A percentile compares a stretch with the other conserved stretches of the same genome.
These are phyloP conservation scores for Golubevia sp. DNA, from an alignment of 1,284 basidiomycete species.

Conservation along the genomic window DNA sequence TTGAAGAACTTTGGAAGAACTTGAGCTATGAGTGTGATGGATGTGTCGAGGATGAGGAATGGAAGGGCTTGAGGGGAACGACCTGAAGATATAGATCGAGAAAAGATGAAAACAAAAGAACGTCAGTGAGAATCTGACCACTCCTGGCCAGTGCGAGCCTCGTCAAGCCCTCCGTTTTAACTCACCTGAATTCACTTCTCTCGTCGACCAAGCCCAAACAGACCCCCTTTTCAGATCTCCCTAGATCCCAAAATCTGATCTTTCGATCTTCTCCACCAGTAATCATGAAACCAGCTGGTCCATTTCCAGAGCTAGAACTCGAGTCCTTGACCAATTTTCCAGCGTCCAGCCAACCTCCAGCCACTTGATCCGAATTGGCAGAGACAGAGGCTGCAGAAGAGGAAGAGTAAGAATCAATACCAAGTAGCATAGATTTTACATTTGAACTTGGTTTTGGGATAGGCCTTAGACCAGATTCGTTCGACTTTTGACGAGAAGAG, in stretches of 20 bases:
- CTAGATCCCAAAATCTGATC: slow-evolving; percentile 80
- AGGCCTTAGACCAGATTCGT: background rate
- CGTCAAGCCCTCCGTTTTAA: no score
- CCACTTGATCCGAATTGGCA: slow-evolving; percentile 10
- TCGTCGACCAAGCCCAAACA: slow-evolving; percentile 17
- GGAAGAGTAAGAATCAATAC: slow-evolving; percentile 37
- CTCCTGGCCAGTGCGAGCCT: no score
- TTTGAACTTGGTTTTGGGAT: slow-evolving; percentile 1
- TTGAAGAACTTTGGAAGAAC: slow-evolving; percentile 58
- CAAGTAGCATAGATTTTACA: slow-evolving; percentile 36
- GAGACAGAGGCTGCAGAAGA: no score
- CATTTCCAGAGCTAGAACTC: no score
- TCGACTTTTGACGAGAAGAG: background rate
- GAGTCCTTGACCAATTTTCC: slow-evolving; percentile 21
- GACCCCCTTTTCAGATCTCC: slow-evolving; percentile 67
- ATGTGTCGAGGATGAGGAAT: background rate
- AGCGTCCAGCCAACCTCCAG: slow-evolving; percentile 45
- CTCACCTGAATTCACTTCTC: slow-evolving; percentile 14
- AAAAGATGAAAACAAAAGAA: background rate
- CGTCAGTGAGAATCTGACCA: background rate
- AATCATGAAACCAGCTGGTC: slow-evolving; percentile 72
- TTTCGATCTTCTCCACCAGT: slow-evolving; percentile 81
- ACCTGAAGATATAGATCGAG: background rate
- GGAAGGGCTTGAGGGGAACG: slow-evolving; percentile 3
- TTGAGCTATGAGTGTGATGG: slow-evolving; percentile 7